Evolutionary conservation across 1,284 basidiomycete genomes (phyloP), one percentile per base, ranked within the genome.

Genomic region (Anthracocystis setariae): DNA sequence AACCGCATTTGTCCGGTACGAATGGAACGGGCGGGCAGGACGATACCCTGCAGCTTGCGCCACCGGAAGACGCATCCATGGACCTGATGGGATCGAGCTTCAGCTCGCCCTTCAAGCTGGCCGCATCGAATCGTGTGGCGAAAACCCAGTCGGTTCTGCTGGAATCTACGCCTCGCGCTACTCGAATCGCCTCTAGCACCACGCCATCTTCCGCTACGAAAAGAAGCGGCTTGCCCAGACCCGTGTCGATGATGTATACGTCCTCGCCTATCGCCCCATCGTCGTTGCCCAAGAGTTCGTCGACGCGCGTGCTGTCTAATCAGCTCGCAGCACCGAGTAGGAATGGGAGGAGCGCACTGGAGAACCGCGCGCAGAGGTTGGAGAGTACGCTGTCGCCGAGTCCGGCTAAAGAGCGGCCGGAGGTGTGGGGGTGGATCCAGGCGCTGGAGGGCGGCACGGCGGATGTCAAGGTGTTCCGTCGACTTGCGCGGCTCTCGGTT

Each of bases 81-180:
- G 76, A 77, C 50, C 45, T 77, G 53, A 77, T 77, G 73, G 68
- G 62, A 0, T 65, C 64, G 58, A 64, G 62, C 43, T 75, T 77
- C 47, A 74, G 32, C 35, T 66, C 59, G 25, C 65, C 70, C 13
- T 73, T 73, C 61, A 64, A 62, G 40, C 38, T 67, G n/a, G 58
- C 62, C 10, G 32, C 44, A 12, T 53, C 56, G 5, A 24, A 23
- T 21, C 46, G 62, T 4, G 42, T 50, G 8, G 53, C 42, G 7
- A 53, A 52, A n/a, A 42, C 54, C 15, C 59, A 52, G 9, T 58
- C 59, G 13, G 51, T 53, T 35, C 51, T 53, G 46, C 4, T 57
- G 2, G 64, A 61, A 13, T 13, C 13, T 8, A 37, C 35, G 12
- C 35, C 35, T 37, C 35, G 35, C 35, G 35, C 46, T 1, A 51